These are phyloP conservation scores for Globisporangium cystogenes DNA, from an alignment of 352 stramenopile genomes.

Conservation along the genomic window DNA sequence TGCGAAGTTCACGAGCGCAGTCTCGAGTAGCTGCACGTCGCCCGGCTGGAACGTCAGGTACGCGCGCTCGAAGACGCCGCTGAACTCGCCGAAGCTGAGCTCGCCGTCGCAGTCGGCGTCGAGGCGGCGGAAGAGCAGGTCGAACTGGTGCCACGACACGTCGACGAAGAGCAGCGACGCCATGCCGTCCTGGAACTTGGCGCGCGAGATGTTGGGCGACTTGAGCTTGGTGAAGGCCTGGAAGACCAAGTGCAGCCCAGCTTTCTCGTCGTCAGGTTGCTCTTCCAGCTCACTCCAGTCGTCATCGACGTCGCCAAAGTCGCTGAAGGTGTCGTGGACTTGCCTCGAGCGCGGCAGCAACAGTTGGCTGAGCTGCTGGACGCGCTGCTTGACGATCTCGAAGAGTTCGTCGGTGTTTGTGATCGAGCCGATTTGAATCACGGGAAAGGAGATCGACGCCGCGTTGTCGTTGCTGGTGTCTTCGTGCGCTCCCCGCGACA, in stretches of 20 bases:
- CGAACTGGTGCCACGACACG: constrained; percentile 49
- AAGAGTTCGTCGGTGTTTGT: constrained; percentile 48
- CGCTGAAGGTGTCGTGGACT: constrained; percentile 27
- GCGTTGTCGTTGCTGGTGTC: not conserved
- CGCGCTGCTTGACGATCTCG: constrained; percentile 39
- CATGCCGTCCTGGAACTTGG: constrained; percentile 38
- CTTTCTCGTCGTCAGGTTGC: constrained; percentile 15
- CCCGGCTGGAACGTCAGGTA: constrained; percentile 22
- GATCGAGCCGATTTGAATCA: constrained; percentile 34
- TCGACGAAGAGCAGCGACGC: constrained; percentile 25
- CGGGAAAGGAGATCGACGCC: constrained; percentile 13
- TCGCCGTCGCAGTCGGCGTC: constrained; percentile 30
- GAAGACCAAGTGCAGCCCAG: constrained; percentile 26
- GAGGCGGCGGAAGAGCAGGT: constrained; percentile 41
- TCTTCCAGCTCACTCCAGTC: constrained; percentile 4
- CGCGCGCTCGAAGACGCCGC: constrained; percentile 20
- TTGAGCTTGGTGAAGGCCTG: constrained; percentile 18
- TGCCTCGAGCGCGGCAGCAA: constrained; percentile 17
- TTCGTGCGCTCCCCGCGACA: not conserved
- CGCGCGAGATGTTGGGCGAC: constrained; percentile 24
- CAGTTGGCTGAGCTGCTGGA: constrained; percentile 26
- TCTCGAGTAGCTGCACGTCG: constrained; percentile 30
- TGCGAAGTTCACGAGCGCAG: constrained; percentile 35
- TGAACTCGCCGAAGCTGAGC: constrained; percentile 34
- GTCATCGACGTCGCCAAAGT: constrained; percentile 33